phyloP scores from a whole-genome alignment of 2,329 filamentous ascomycete genomes.

The Leptographium radiaticola region DNA sequence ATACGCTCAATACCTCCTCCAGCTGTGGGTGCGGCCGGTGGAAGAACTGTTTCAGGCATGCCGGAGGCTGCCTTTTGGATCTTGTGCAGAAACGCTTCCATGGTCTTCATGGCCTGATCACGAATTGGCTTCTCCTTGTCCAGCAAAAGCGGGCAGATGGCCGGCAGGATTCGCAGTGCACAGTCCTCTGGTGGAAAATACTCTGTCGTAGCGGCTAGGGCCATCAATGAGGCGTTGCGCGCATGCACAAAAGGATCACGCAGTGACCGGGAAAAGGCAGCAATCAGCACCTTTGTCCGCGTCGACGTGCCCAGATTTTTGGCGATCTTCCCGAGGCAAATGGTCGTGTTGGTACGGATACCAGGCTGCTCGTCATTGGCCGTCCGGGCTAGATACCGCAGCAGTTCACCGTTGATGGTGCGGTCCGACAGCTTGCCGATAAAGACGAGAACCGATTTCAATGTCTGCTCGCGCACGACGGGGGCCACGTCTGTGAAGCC shows the following conservation, averaged over 20 bases:
- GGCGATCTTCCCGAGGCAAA: constrained; percentile 91
- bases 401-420: constrained; percentile 81
- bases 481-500: constrained; percentile 89
- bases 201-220: constrained; percentile 73
- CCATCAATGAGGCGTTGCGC: constrained; percentile 76
- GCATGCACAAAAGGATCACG: constrained; percentile 93
- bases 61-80: constrained; percentile 64
- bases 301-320: constrained; percentile 70
- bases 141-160: constrained; percentile 70
- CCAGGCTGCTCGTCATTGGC: constrained; percentile 96
- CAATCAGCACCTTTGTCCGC: constrained; percentile 79
- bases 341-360: constrained; percentile 95
- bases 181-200: constrained; percentile 84
- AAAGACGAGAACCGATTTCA: constrained; percentile 83
- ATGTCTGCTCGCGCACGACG: constrained; percentile 84
- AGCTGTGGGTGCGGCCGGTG: constrained; percentile 45
- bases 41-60: constrained; percentile 71
- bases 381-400: constrained; percentile 85
- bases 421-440: constrained; percentile 85
- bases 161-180: constrained; percentile 69
- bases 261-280: constrained; percentile 79
- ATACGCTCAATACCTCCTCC: constrained; percentile 53
- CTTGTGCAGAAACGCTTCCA: constrained; percentile 74
- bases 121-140: constrained; percentile 94
- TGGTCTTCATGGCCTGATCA: constrained; percentile 78